Conservation (phyloP, 306 rosid genomes). For the Ceratonia siliqua region DNA sequence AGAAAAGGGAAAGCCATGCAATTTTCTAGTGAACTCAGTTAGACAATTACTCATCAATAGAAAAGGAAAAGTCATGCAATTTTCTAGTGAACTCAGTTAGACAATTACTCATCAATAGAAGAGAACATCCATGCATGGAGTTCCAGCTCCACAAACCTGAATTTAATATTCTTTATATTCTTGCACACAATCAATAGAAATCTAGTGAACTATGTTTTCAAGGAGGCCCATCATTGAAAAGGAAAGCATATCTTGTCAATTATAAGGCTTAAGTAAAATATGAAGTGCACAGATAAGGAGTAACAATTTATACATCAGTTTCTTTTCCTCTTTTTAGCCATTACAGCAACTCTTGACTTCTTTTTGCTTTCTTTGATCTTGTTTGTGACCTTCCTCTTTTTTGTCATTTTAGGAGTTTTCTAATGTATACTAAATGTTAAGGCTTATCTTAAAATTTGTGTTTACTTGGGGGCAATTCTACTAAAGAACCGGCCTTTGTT, state of each 20-base stretch:
- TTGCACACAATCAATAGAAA: not conserved
- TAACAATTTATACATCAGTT: too few species aligned
- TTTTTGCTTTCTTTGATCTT: not conserved
- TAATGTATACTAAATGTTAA: not conserved
- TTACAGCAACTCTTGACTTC: not conserved
- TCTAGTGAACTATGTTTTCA: not conserved
- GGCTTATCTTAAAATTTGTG: not conserved
- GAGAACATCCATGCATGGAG: too few species aligned
- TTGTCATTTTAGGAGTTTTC: not conserved
- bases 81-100: too few species aligned
- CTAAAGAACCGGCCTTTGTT: not conserved
- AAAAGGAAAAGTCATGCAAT: too few species aligned
- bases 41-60: too few species aligned
- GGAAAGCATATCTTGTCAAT: not conserved
- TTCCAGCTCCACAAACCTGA: too few species aligned
- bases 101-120: too few species aligned
- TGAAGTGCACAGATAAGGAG: not conserved
- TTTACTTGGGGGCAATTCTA: not conserved
- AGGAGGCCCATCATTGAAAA: not conserved
- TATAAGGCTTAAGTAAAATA: not conserved
- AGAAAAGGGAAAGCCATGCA: too few species aligned
- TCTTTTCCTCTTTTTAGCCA: too few species aligned
- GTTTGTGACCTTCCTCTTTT: not conserved
- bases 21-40: too few species aligned
- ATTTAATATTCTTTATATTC: not conserved